A percentile compares a stretch with the other conserved stretches of the same genome.
phyloP scores from a whole-genome alignment of 2,329 filamentous ascomycete species.

The Hymenoscyphus fraxineus region DNA sequence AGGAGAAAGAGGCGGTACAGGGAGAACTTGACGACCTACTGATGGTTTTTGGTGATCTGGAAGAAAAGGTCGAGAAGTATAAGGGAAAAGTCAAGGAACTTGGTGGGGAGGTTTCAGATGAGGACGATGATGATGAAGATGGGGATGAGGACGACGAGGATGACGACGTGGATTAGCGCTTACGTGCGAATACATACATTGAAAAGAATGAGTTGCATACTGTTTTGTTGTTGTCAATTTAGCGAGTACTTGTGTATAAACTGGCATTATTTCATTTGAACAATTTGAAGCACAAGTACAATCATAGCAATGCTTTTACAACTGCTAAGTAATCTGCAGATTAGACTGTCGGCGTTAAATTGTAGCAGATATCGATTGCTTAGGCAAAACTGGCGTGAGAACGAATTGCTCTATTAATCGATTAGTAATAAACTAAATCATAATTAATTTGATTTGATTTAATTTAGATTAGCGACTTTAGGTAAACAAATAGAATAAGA shows the following conservation, averaged over 20 bases:
- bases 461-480: too few relatives aligned
- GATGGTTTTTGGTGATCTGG: constrained; percentile 75
- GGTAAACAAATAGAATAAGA: too few relatives aligned
- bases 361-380: too few relatives aligned
- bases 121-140: constrained; percentile 60
- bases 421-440: too few relatives aligned
- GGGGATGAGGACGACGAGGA: constrained; percentile 30
- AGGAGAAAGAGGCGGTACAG: constrained; percentile 61
- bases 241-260: background rate
- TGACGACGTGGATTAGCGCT: background rate
- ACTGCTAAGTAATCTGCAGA: too few relatives aligned
- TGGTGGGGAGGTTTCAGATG: constrained; percentile 70
- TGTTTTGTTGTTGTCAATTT: background rate
- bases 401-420: too few relatives aligned
- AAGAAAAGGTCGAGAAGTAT: constrained; percentile 72
- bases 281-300: background rate
- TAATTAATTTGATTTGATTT: too few relatives aligned
- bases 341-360: too few relatives aligned
- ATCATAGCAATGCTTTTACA: too few relatives aligned
- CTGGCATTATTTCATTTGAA: background rate
- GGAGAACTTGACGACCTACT: constrained; percentile 76
- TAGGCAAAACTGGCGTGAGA: too few relatives aligned
- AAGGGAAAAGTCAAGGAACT: constrained; percentile 56
- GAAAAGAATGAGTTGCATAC: background rate
- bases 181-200: background rate